A percentile compares a stretch with the other conserved stretches of the same genome.
These are phyloP conservation scores for Globisporangium megalacanthum DNA, from an alignment of 352 stramenopile genomes.

Conservation along the genomic window DNA sequence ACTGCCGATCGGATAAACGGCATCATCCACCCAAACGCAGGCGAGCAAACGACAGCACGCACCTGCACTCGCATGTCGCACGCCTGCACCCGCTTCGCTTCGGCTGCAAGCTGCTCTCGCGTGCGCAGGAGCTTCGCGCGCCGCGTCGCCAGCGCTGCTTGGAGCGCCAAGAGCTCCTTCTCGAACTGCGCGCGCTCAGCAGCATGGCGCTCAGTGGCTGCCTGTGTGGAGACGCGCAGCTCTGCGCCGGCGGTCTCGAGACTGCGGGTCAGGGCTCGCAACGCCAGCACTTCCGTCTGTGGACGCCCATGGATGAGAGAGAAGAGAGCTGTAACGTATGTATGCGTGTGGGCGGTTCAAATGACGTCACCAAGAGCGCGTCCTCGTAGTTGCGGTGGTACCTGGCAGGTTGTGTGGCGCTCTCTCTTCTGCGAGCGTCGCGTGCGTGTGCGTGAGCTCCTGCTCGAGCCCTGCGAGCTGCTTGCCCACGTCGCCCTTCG, in stretches of 20 bases:
- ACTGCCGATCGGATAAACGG: not conserved
- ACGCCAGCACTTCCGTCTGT: slow-evolving; percentile 10
- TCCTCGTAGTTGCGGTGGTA: not conserved
- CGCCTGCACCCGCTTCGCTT: slow-evolving; percentile 5
- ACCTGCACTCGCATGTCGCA: slow-evolving; percentile 12
- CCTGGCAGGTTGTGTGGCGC: slow-evolving; percentile 17
- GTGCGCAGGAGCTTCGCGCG: slow-evolving; percentile 7
- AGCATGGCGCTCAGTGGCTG: slow-evolving; percentile 21
- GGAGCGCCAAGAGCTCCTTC: slow-evolving; percentile 17
- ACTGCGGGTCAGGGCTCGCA: slow-evolving; percentile 16
- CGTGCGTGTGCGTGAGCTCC: slow-evolving; percentile 18
- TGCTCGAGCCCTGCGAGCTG: slow-evolving; percentile 20
- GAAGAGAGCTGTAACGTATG: not conserved
- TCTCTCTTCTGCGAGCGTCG: slow-evolving; percentile 13
- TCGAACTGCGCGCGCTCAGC: slow-evolving; percentile 24
- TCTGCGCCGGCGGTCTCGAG: slow-evolving; percentile 22
- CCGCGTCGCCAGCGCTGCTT: slow-evolving; percentile 11
- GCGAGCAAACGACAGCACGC: not conserved
- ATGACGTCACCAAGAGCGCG: not conserved
- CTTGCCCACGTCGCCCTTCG: slow-evolving; percentile 22
- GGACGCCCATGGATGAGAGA: not conserved
- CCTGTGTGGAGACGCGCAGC: slow-evolving; percentile 16
- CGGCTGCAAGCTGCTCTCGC: not conserved
- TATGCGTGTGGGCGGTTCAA: not conserved
- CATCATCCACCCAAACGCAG: not conserved